Conservation (phyloP, 176 grass and related monocot genomes). For the Urochloa ruziziensis region DNA sequence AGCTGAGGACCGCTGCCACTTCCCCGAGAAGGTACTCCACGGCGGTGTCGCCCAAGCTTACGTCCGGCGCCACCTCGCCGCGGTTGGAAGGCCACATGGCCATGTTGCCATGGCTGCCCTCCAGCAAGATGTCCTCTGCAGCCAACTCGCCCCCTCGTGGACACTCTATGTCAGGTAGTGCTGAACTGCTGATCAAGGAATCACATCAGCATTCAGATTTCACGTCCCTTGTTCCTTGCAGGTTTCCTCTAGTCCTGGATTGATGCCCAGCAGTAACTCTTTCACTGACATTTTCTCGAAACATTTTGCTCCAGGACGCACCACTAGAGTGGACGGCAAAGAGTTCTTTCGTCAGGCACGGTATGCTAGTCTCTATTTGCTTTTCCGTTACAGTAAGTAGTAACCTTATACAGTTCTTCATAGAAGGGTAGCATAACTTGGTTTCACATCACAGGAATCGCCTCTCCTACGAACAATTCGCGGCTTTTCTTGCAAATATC, state of each 20-base stretch:
- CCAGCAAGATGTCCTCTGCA: conserved; percentile 86
- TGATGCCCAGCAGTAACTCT: neutral
- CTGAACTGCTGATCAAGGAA: neutral
- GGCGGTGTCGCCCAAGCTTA: conserved; percentile 58
- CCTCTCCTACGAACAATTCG: conserved; percentile 96
- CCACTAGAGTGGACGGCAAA: conserved; percentile 78
- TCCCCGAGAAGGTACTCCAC: conserved; percentile 51
- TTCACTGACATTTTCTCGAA: neutral
- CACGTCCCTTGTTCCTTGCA: neutral
- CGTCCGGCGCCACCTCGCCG: conserved; percentile 58
- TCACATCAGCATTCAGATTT: neutral
- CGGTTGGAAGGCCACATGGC: conserved; percentile 45
- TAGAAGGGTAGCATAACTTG: neutral
- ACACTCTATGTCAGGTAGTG: conserved; percentile 43
- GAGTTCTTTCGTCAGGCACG: conserved; percentile 98
- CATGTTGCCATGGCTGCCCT: conserved; percentile 72
- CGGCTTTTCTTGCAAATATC: conserved; percentile 84
- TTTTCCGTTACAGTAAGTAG: neutral
- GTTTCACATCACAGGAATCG: conserved; percentile 49
- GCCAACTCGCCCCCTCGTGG: conserved; percentile 73
- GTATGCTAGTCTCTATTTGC: conserved; percentile 29
- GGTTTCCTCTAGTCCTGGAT: neutral
- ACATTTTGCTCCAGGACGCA: conserved; percentile 45
- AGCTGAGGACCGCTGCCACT: conserved; percentile 53
- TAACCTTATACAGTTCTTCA: neutral